A percentile compares a stretch with the other conserved stretches of the same genome.
phyloP scores from a whole-genome alignment of 306 rosid species.

The Sophora flavescens region DNA sequence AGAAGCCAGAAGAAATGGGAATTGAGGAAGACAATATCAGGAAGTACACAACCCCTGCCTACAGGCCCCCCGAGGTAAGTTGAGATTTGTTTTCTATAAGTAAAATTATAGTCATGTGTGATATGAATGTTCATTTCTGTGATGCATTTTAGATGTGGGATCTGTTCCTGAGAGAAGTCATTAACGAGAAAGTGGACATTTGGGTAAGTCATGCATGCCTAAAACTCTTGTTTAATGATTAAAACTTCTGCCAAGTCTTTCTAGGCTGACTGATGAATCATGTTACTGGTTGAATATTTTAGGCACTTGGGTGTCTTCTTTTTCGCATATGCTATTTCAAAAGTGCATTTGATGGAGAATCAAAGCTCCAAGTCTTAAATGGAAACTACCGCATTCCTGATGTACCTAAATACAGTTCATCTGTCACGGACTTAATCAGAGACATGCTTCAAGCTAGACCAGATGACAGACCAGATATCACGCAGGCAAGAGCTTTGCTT shows the following conservation, averaged over 20 bases:
- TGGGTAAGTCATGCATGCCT: slow-evolving; percentile 75
- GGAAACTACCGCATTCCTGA: slow-evolving; percentile 99
- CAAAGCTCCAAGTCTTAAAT: slow-evolving; percentile 95
- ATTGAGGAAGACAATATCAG: slow-evolving; percentile 98
- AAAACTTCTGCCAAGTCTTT: slow-evolving; percentile 20
- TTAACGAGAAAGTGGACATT: slow-evolving; percentile 94
- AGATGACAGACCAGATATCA: slow-evolving; percentile 99
- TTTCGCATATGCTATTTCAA: slow-evolving; percentile 96
- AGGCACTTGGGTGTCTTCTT: slow-evolving; percentile 99
- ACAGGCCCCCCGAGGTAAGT: slow-evolving; percentile 92
- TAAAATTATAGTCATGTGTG: neutral
- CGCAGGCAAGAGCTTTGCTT: slow-evolving; percentile 99
- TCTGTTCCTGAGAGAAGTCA: slow-evolving; percentile 84
- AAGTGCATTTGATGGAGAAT: slow-evolving; percentile 97
- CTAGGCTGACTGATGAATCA: slow-evolving; percentile 40
- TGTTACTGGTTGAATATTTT: slow-evolving; percentile 43
- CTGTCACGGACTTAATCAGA: slow-evolving; percentile 75
- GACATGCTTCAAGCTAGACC: slow-evolving; percentile 97
- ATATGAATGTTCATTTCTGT: slow-evolving; percentile 35
- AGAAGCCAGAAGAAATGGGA: slow-evolving; percentile 98
- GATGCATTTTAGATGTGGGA: slow-evolving; percentile 90
- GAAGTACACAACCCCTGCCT: slow-evolving; percentile 97
- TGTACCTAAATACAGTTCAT: slow-evolving; percentile 72
- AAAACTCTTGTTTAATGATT: slow-evolving; percentile 29
- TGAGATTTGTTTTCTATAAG: slow-evolving; percentile 30